Percentiles rank a stretch among this genome's conserved stretches.
Evolutionary conservation across 768 basidiomycete genomes (phyloP).

Genomic region (Crepidotus variabilis): DNA sequence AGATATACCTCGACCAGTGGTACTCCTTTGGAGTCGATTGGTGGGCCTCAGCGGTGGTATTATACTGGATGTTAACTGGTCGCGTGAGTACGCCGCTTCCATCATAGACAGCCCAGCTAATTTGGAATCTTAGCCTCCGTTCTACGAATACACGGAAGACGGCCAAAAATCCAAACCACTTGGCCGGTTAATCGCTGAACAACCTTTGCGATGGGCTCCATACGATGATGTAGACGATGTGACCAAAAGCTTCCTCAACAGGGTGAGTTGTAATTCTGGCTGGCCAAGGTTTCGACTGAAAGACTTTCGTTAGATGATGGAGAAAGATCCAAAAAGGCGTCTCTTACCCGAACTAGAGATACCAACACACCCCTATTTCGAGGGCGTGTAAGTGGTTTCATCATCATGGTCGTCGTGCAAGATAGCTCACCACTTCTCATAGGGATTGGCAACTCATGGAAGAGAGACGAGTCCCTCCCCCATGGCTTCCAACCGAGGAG

Average conservation of each 20-base stretch:
- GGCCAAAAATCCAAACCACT: slow-evolving; percentile 15
- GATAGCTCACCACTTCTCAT: not conserved
- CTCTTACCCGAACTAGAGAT: slow-evolving; percentile 23
- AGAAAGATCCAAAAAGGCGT: slow-evolving; percentile 23
- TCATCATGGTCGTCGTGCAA: not conserved
- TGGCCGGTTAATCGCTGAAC: slow-evolving; percentile 17
- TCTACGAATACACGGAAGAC: slow-evolving; percentile 12
- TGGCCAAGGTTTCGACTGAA: not conserved
- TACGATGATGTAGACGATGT: slow-evolving; percentile 22
- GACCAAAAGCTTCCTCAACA: slow-evolving; percentile 22
- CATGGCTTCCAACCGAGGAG: slow-evolving; percentile 22
- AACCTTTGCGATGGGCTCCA: slow-evolving; percentile 18
- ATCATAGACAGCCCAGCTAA: not conserved
- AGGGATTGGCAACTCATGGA: slow-evolving; percentile 26
- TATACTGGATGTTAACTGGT: slow-evolving; percentile 71
- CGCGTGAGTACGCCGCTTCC: slow-evolving; percentile 21
- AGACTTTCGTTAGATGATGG: slow-evolving; percentile 19
- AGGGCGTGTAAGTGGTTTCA: slow-evolving; percentile 21
- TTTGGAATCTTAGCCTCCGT: slow-evolving; percentile 19
- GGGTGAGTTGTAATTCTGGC: slow-evolving; percentile 11
- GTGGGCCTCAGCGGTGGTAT: slow-evolving; percentile 76
- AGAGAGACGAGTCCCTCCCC: slow-evolving; percentile 16
- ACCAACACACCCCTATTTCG: slow-evolving; percentile 28
- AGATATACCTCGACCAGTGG: slow-evolving; percentile 19
- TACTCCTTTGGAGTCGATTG: slow-evolving; percentile 48